Evolutionary conservation across 208 protist genomes (phyloP).

Genomic region (Trypanosoma rangeli): DNA sequence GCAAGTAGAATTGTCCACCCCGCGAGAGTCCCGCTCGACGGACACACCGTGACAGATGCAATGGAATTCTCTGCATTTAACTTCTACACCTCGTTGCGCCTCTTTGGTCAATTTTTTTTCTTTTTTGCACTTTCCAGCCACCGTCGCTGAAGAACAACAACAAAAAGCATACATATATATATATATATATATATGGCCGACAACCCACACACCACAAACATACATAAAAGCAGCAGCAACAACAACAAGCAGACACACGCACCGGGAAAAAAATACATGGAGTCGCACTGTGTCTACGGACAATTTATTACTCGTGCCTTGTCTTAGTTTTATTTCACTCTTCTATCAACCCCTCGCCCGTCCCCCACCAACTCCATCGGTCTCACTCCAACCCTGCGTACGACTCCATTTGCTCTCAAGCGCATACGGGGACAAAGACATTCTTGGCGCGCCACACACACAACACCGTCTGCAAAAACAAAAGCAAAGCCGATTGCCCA

Average conservation of each 20-base stretch:
- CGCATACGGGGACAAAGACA: slow-evolving; percentile 26
- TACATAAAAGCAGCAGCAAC: too few relatives aligned
- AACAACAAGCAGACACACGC: too few relatives aligned
- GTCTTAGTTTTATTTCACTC: too few relatives aligned
- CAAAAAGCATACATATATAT: too few relatives aligned
- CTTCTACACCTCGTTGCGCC: not conserved
- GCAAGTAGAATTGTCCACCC: not conserved
- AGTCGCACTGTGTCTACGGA: too few relatives aligned
- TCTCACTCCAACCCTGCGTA: not conserved
- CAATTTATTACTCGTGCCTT: too few relatives aligned
- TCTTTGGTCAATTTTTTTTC: not conserved
- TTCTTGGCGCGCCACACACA: slow-evolving; percentile 63
- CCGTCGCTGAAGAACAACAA: not conserved
- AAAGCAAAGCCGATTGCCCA: slow-evolving; percentile 27
- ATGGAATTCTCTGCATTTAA: slow-evolving; percentile 22
- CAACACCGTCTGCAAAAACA: slow-evolving; percentile 37
- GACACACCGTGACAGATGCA: not conserved
- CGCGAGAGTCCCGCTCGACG: not conserved
- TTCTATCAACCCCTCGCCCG: too few relatives aligned
- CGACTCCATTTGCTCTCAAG: not conserved
- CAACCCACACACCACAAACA: too few relatives aligned
- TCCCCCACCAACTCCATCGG: too few relatives aligned
- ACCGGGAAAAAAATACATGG: too few relatives aligned
- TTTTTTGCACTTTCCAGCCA: not conserved
- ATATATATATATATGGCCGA: too few relatives aligned